A percentile compares a stretch with the other conserved stretches of the same genome.
These are phyloP conservation scores for Phyllosticta ampelicida DNA, from an alignment of 2,329 filamentous ascomycete species.

Conservation along the genomic window DNA sequence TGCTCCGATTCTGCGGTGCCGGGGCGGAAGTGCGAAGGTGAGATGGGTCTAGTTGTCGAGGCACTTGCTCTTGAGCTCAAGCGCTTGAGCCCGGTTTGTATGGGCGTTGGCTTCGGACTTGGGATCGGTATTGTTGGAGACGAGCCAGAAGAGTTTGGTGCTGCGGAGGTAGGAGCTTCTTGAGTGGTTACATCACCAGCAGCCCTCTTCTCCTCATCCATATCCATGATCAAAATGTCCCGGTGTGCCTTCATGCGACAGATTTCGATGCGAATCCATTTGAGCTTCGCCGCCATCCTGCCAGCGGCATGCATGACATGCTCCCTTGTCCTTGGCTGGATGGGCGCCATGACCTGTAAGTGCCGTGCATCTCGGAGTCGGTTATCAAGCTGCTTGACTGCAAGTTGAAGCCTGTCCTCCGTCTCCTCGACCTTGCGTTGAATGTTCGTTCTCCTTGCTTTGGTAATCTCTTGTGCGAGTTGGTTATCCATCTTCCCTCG, in stretches of 20 bases:
- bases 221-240: conserved; percentile 74
- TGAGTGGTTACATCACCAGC: conserved; percentile 17
- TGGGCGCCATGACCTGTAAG: conserved; percentile 75
- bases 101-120: neutral
- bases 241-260: conserved; percentile 86
- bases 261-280: conserved; percentile 89
- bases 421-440: conserved; percentile 71
- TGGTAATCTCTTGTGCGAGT: conserved; percentile 76
- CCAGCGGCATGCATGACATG: conserved; percentile 76
- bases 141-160: neutral
- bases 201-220: conserved; percentile 61
- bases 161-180: neutral
- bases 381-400: conserved; percentile 68
- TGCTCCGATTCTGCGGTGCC: conserved; percentile 13
- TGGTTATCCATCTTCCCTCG: conserved; percentile 67
- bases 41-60: conserved; percentile 17
- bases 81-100: conserved; percentile 19
- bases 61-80: conserved; percentile 28
- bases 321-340: conserved; percentile 82
- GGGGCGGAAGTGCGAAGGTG: conserved; percentile 20
- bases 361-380: conserved; percentile 85
- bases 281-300: conserved; percentile 74
- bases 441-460: conserved; percentile 74
- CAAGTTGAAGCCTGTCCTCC: conserved; percentile 62
- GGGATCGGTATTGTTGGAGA: neutral